Evolutionary conservation across 2,329 filamentous ascomycete genomes (phyloP), one percentile per base, ranked within the genome.

Genomic region (Aspergillus sergii): DNA sequence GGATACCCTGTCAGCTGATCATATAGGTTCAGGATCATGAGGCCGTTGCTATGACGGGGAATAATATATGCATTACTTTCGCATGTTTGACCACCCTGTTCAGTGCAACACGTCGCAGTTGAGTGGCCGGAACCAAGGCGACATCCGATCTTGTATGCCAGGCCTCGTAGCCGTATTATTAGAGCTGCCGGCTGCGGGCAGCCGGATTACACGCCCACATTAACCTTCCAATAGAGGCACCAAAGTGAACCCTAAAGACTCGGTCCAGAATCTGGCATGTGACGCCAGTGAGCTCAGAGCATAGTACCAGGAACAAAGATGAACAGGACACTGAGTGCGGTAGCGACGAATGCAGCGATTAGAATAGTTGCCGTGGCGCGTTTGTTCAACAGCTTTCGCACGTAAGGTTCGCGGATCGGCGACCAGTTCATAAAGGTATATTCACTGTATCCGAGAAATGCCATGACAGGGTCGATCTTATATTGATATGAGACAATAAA

Each of bases 401-500:
- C 91, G 75, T 95, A 99, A 0, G 93, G 92, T 79, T 99, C 95
- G 60, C 91, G 88, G 67, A 98, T 92, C 46, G 88, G 87, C 28
- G 91, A 91, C 82, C 96, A 97, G 78, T 89, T 91, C 84, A 97
- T 94, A 57, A 96, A 93, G 0, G 94, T 97, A 81, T 98, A 97
- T 81, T 99, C 96, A 82, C 94, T 97, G 77, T 89, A 90, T 41
- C 94, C 94, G n/a, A 91, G 78, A 23, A 98, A 85, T 5, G 93
- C 95, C 77, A 98, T 88, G 66, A 97, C 83, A 0, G 96, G 94
- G 73, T 99, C 95, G 58, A 99, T 88, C 68, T 93, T 93, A 81
- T 98, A 99, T 78, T 98, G 94, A 74, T 98, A 96, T 2, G 94
- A 95, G 32, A 91, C 87, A 39, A 97, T 87, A 72, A 91, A 89